A percentile compares a stretch with the other conserved stretches of the same genome.
These are phyloP conservation scores for Dendrobium catenatum DNA, from an alignment of 106 monocot species.

Conservation along the genomic window DNA sequence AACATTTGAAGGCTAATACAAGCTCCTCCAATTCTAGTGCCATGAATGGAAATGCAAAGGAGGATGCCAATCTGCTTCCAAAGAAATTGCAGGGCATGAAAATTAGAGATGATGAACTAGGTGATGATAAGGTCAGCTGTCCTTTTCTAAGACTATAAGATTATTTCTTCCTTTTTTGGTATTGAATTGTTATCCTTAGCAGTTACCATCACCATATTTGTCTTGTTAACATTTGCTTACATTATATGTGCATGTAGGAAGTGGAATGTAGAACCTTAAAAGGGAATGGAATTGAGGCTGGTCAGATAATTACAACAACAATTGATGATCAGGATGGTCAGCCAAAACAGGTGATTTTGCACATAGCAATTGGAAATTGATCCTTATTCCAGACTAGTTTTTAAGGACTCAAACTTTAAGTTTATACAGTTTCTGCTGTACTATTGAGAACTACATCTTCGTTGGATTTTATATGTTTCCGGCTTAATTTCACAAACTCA, in stretches of 20 bases:
- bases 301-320: conserved; percentile 48
- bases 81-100: conserved; percentile 31
- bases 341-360: conserved; percentile 34
- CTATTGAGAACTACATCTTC: not conserved
- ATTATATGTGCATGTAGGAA: conserved; percentile 12
- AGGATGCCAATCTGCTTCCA: conserved; percentile 26
- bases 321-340: conserved; percentile 43
- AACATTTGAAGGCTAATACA: conserved; percentile 15
- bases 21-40: conserved; percentile 14
- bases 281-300: conserved; percentile 41
- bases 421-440: not conserved
- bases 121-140: conserved; percentile 16
- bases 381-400: not conserved
- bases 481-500: not conserved
- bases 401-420: not conserved
- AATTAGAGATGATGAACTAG: conserved; percentile 23
- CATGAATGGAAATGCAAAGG: conserved; percentile 6
- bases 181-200: not conserved
- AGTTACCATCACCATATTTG: not conserved
- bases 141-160: not conserved
- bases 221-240: not conserved
- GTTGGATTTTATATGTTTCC: not conserved
- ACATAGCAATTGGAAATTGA: not conserved
- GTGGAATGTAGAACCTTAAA: conserved; percentile 16
- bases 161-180: not conserved